Percentiles rank a stretch among this genome's conserved stretches.
These are phyloP conservation scores for Linum trigynum DNA, from an alignment of 345 rosid genomes.

Conservation along the genomic window DNA sequence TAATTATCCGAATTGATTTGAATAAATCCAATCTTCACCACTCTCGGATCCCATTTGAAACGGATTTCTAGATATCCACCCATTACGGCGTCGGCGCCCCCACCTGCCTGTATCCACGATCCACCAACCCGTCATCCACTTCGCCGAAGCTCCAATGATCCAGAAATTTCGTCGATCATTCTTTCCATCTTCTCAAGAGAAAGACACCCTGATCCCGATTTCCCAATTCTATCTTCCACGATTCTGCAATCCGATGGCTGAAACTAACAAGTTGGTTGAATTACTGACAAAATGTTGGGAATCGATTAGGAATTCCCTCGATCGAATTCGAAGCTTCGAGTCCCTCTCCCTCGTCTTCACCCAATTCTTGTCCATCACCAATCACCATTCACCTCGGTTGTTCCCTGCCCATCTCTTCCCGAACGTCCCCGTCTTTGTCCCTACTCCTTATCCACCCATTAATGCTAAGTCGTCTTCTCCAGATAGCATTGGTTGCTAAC, in stretches of 20 bases:
- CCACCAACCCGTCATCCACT: no score
- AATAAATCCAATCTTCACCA: no score
- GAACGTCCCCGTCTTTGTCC: conserved; percentile 26
- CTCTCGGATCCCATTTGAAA: no score
- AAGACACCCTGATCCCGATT: not conserved
- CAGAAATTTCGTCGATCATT: no score
- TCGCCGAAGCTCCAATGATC: no score
- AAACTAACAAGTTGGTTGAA: conserved; percentile 6
- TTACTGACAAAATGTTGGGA: conserved; percentile 79
- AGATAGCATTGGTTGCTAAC: no score
- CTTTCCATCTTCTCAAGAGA: not conserved
- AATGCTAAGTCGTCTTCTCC: no score
- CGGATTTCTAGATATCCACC: no score
- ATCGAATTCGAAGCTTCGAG: conserved; percentile 39
- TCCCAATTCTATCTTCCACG: not conserved
- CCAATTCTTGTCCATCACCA: conserved; percentile 43
- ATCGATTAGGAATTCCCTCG: conserved; percentile 31
- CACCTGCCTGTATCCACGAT: no score
- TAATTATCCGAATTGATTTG: no score
- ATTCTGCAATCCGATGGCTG: not conserved
- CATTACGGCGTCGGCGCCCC: no score
- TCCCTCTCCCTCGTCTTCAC: conserved; percentile 48
- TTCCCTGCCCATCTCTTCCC: conserved; percentile 35
- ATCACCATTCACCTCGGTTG: conserved; percentile 48
- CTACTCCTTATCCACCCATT: conserved; percentile 17